Evolutionary conservation across 805 yeast species (phyloP).

Genomic region (Metschnikowia rubicola): DNA sequence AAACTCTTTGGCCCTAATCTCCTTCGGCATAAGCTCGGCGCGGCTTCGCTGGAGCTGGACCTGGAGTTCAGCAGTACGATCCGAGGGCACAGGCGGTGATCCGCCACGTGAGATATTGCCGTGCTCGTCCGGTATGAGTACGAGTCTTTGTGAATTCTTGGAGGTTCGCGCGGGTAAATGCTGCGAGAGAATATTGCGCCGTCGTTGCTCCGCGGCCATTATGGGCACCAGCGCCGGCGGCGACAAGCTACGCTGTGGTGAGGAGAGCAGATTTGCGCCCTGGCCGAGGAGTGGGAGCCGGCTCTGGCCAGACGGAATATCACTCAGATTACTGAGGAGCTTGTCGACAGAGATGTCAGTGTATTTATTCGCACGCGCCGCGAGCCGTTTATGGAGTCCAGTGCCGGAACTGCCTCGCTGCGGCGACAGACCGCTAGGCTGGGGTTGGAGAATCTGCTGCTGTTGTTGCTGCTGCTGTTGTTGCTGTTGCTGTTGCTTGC

Average conservation of each 20-base stretch:
- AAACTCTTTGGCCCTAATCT: slow-evolving; percentile 56
- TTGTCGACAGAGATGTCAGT: slow-evolving; percentile 80
- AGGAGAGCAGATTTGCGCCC: slow-evolving; percentile 11
- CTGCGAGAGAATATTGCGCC: slow-evolving; percentile 44
- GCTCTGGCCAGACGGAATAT: slow-evolving; percentile 79
- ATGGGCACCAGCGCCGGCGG: slow-evolving; percentile 18
- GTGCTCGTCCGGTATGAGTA: slow-evolving; percentile 69
- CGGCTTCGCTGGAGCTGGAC: slow-evolving; percentile 38
- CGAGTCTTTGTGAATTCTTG: slow-evolving; percentile 81
- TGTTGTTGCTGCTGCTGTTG: slow-evolving; percentile 26
- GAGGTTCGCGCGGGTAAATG: slow-evolving; percentile 72
- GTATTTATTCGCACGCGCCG: slow-evolving; percentile 41
- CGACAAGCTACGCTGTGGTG: slow-evolving; percentile 20
- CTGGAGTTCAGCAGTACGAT: slow-evolving; percentile 17
- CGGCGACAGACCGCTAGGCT: slow-evolving; percentile 5
- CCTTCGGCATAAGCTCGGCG: slow-evolving; percentile 59
- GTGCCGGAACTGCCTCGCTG: slow-evolving; percentile 16
- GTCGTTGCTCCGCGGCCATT: slow-evolving; percentile 11
- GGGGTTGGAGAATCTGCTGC: background rate
- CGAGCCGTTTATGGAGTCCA: slow-evolving; percentile 13
- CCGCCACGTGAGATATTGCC: slow-evolving; percentile 10
- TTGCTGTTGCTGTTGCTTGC: slow-evolving; percentile 35
- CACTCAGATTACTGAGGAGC: slow-evolving; percentile 73
- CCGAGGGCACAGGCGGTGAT: slow-evolving; percentile 12
- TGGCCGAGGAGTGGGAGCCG: slow-evolving; percentile 34